Percentiles rank a stretch among this genome's conserved stretches.
These are phyloP conservation scores for Mycena galericulata DNA, from an alignment of 768 basidiomycete genomes.

Conservation along the genomic window DNA sequence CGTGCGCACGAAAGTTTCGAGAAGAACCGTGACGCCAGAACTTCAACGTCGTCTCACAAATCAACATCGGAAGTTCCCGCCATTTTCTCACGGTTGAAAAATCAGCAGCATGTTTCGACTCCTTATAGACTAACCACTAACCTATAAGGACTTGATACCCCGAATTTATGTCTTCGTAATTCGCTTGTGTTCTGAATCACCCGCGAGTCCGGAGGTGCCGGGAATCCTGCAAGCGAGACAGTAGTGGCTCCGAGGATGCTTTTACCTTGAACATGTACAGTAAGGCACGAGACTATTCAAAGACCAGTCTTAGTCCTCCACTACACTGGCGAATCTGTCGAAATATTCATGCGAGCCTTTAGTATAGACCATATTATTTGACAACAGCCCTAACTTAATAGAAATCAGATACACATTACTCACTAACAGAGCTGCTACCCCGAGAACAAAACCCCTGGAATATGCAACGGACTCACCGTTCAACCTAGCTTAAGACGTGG, in stretches of 20 bases:
- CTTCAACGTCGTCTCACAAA: background rate
- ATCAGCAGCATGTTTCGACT: slow-evolving; percentile 11
- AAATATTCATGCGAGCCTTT: too few relatives aligned
- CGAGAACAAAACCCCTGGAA: too few relatives aligned
- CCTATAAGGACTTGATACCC: slow-evolving; percentile 48
- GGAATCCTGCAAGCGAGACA: slow-evolving; percentile 38
- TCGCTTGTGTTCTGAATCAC: slow-evolving; percentile 41
- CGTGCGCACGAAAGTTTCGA: background rate
- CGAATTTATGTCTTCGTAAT: slow-evolving; percentile 38
- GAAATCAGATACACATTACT: too few relatives aligned
- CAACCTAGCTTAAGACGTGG: too few relatives aligned
- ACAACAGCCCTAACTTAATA: too few relatives aligned
- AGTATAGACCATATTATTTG: too few relatives aligned
- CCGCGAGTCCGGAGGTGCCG: slow-evolving; percentile 34
- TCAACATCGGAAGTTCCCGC: background rate
- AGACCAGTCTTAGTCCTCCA: too few relatives aligned
- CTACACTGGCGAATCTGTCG: too few relatives aligned
- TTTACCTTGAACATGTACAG: too few relatives aligned
- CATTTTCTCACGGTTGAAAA: background rate
- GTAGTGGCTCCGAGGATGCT: slow-evolving; percentile 38
- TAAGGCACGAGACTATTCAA: too few relatives aligned
- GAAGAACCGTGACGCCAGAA: background rate
- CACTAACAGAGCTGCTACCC: too few relatives aligned
- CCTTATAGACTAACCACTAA: slow-evolving; percentile 33
- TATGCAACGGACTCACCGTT: too few relatives aligned